A percentile compares a stretch with the other conserved stretches of the same genome.
Conservation (phyloP, 2,329 filamentous ascomycete species). For the Aaosphaeria pasadenensis region DNA sequence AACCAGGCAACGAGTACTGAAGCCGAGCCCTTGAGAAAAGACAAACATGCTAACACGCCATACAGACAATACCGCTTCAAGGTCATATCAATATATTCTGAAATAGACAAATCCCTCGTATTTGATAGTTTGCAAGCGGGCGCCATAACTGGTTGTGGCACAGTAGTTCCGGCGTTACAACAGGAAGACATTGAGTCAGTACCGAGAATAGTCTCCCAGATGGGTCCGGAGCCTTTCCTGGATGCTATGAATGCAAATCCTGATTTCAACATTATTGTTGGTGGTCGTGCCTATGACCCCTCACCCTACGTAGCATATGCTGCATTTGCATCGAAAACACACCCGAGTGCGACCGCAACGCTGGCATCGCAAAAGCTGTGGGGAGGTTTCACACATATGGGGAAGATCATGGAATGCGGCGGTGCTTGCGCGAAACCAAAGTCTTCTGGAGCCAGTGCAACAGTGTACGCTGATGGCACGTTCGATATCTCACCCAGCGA, state of each 20-base stretch:
- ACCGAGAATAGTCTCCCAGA: conserved; percentile 43
- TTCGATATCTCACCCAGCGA: conserved; percentile 50
- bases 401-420: conserved; percentile 57
- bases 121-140: conserved; percentile 4
- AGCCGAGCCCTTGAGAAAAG: neutral
- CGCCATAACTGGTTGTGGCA: conserved; percentile 32
- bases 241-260: conserved; percentile 41
- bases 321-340: conserved; percentile 5
- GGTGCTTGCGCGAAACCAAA: conserved; percentile 49
- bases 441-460: conserved; percentile 41
- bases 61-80: conserved; percentile 15
- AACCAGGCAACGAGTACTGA: conserved; percentile 9
- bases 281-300: conserved; percentile 36
- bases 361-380: conserved; percentile 6
- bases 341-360: conserved; percentile 1
- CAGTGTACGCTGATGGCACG: conserved; percentile 39
- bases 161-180: conserved; percentile 40
- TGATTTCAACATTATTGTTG: conserved; percentile 49
- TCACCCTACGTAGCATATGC: conserved; percentile 19
- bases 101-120: conserved; percentile 16
- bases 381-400: conserved; percentile 48
- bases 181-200: conserved; percentile 38
- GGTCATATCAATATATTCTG: conserved; percentile 21
- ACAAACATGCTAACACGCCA: neutral
- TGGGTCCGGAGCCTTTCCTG: conserved; percentile 47